Evolutionary conservation across 176 grass and related monocot species (phyloP).

Genomic region (Ananas comosus): DNA sequence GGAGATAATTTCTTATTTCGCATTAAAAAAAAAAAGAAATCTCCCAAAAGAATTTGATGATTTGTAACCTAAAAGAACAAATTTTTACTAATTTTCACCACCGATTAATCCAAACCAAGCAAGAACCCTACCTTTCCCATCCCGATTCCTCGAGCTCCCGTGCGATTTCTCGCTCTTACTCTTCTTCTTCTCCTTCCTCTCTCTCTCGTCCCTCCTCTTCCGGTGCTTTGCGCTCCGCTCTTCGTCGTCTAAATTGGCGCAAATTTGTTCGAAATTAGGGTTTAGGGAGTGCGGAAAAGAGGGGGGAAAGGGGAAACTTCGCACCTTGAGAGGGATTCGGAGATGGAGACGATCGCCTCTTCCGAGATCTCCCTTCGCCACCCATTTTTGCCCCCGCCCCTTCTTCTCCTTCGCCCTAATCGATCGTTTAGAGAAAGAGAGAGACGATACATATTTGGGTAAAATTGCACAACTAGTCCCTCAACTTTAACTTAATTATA

Average conservation of each 20-base stretch:
- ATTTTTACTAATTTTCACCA: background rate
- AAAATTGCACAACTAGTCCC: too few species aligned
- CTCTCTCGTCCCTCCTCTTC: slow-evolving; percentile 36
- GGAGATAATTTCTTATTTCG: background rate
- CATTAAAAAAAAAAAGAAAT: background rate
- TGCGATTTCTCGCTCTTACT: slow-evolving; percentile 16
- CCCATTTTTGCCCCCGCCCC: slow-evolving; percentile 29
- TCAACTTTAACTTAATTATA: too few species aligned
- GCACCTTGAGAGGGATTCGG: slow-evolving; percentile 20
- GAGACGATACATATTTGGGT: too few species aligned
- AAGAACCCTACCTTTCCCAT: slow-evolving; percentile 49
- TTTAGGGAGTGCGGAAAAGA: background rate
- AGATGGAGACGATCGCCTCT: slow-evolving; percentile 45
- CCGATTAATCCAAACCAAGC: background rate
- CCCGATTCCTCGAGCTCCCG: slow-evolving; percentile 40
- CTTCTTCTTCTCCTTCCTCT: slow-evolving; percentile 49
- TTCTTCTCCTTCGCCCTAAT: background rate
- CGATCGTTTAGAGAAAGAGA: too few species aligned
- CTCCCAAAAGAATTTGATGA: background rate
- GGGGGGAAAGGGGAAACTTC: background rate
- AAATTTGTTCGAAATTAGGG: background rate
- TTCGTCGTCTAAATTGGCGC: slow-evolving; percentile 44
- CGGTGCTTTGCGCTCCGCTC: slow-evolving; percentile 41
- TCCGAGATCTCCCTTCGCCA: slow-evolving; percentile 54
- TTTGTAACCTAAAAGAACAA: background rate